Percentiles rank a stretch among this genome's conserved stretches.
Evolutionary conservation across 2,329 filamentous ascomycete species (phyloP).

Genomic region (Stenocarpella maydis): DNA sequence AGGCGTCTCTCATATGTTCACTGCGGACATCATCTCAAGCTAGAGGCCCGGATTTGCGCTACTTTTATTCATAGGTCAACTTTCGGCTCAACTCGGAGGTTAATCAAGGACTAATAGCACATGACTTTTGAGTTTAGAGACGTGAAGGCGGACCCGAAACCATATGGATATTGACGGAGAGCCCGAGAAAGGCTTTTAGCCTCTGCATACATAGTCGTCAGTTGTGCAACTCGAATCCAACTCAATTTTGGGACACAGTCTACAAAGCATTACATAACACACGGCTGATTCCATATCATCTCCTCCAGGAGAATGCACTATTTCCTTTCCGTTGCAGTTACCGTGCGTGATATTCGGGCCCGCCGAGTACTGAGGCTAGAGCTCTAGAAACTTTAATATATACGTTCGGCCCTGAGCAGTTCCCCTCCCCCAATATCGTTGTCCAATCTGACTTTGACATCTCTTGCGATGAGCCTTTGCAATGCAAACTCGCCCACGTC

Average conservation of each 20-base stretch:
- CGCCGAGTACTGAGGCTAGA: background rate
- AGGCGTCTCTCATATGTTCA: background rate
- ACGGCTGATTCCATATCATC: background rate
- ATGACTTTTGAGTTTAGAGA: background rate
- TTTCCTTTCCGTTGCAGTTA: background rate
- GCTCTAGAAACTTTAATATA: background rate
- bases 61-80: background rate
- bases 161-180: background rate
- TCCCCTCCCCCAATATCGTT: constrained; percentile 31
- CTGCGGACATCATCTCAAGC: background rate
- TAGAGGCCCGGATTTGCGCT: background rate
- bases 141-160: background rate
- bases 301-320: background rate
- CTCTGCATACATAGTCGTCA: background rate
- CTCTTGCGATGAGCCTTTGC: constrained; percentile 40
- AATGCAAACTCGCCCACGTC: constrained; percentile 36
- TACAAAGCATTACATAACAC: background rate
- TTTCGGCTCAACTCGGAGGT: background rate
- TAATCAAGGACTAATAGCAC: no score
- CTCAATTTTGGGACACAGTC: background rate
- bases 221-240: background rate
- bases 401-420: constrained; percentile 6
- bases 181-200: background rate
- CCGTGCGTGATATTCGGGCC: background rate
- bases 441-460: constrained; percentile 41